Evolutionary conservation across 1,139 yeast genomes (phyloP), one percentile per base, ranked within the genome.

Genomic region (Yamadazyma kanchanaburiensis): DNA sequence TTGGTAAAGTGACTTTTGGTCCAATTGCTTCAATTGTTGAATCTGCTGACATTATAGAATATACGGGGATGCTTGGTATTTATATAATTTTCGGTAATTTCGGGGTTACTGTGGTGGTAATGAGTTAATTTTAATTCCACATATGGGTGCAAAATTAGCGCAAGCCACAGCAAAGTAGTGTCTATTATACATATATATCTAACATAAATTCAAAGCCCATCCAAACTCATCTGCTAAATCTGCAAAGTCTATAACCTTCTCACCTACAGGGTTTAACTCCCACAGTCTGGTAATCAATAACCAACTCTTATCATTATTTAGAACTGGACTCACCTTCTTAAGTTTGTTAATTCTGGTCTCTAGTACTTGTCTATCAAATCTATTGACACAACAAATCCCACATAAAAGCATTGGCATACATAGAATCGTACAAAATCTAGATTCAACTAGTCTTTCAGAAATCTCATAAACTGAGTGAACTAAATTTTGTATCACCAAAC

Each of bases 1-100:
- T 58, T 22, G 70, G 71, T 38, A 64, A 55, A 21, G 49, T 35
- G 23, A 52, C 52, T 35, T 52, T 53, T 23, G 46, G 42, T 41
- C 46, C 42, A 21, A 39, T 24, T 6, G 36, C 30, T 11, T 38
- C 34, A 29, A 41, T 30, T 11, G 35, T 19, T n/a, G 30, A 24
- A 6, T 21, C 24, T 2, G 24, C 6, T 2, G 32, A 29, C 28
- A 26, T 26, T 16, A 10, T 19, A 5, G 12, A 12, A 13, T 5
- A 12, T 12, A 22, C n/a, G 16, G 25, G 7, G 25, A 15, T 14
- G 20, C 20, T 18, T 18, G 20, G 9, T 10, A 18, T 18, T 18
- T 18, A 18, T 18, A 18, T 18, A 18, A n/a, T n/a, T n/a, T n/a
- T n/a, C n/a, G n/a, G n/a, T n/a, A n/a, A n/a, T n/a, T n/a, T n/a